These are phyloP conservation scores for Amoebophrya sp. DNA, from an alignment of 169 alveolate genomes.

Conservation along the genomic window DNA sequence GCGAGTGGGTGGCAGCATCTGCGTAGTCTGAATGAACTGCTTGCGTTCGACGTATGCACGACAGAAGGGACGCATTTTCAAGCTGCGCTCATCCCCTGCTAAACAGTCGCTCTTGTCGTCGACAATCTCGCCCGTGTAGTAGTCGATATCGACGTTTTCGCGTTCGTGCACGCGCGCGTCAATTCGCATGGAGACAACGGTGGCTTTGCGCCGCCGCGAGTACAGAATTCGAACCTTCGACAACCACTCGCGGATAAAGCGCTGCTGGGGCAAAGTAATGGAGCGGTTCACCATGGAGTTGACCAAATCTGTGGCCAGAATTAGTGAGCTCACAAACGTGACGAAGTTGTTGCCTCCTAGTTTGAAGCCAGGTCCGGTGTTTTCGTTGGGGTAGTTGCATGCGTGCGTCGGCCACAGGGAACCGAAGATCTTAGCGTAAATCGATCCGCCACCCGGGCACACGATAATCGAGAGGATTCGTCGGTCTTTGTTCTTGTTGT, in stretches of 20 bases:
- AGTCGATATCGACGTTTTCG: too few relatives aligned
- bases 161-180: slow-evolving; percentile 7
- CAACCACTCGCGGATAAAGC: background rate
- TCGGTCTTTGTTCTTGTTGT: background rate
- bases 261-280: background rate
- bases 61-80: too few relatives aligned
- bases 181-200: background rate
- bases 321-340: background rate
- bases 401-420: background rate
- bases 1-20: too few relatives aligned
- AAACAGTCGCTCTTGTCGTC: too few relatives aligned
- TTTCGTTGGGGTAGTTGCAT: background rate
- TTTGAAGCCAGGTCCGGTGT: background rate
- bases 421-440: background rate
- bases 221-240: background rate
- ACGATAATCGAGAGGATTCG: background rate
- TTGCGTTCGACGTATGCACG: too few relatives aligned
- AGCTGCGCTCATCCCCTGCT: too few relatives aligned
- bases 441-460: background rate
- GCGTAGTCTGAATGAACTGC: too few relatives aligned
- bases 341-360: background rate
- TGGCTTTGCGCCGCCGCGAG: background rate
- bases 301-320: background rate
- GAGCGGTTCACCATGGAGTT: background rate
- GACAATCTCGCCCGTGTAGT: too few relatives aligned